Evolutionary conservation across 2,329 filamentous ascomycete species (phyloP).

Genomic region (Penicillium nordicum): DNA sequence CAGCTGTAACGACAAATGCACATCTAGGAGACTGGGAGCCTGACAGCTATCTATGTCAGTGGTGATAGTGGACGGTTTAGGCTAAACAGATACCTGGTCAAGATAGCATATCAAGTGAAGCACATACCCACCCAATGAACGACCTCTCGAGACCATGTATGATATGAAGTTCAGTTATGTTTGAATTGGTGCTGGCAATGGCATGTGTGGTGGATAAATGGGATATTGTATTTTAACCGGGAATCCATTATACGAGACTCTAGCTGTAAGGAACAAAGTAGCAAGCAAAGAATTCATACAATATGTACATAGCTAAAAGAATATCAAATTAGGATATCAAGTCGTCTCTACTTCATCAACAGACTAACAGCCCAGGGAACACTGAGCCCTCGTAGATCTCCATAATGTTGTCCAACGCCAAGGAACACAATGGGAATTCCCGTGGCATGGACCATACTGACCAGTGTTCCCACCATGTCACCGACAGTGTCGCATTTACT

Average conservation of each 20-base stretch:
- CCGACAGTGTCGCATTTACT: slow-evolving; percentile 98
- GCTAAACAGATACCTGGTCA: background rate
- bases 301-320: background rate
- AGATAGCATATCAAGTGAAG: background rate
- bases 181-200: background rate
- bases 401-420: slow-evolving; percentile 67
- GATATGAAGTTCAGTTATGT: too few species aligned
- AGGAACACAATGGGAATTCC: slow-evolving; percentile 94
- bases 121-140: background rate
- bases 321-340: background rate
- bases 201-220: background rate
- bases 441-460: slow-evolving; percentile 96
- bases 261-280: background rate
- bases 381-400: slow-evolving; percentile 61
- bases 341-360: slow-evolving; percentile 50
- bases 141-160: too few species aligned
- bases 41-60: background rate
- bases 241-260: background rate
- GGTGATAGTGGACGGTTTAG: too few species aligned
- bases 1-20: too few species aligned
- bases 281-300: background rate
- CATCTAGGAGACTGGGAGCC: background rate
- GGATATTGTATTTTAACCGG: background rate
- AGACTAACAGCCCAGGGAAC: slow-evolving; percentile 62
- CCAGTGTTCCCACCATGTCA: slow-evolving; percentile 95